Evolutionary conservation across 768 basidiomycete genomes (phyloP).

Genomic region (Tylopilus rubrobrunneus): DNA sequence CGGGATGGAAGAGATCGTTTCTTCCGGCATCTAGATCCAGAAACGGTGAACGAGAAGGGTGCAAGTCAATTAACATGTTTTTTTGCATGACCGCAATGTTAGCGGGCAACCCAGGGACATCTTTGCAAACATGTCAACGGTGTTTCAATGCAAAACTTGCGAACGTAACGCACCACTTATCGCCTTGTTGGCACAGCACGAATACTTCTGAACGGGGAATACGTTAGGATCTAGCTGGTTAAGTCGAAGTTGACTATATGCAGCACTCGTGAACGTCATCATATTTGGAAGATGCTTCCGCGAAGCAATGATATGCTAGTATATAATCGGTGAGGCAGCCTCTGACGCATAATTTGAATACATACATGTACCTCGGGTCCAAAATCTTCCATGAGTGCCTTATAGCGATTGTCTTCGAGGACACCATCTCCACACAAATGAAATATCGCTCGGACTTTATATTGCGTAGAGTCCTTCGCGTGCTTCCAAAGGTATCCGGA

Average conservation of each 20-base stretch:
- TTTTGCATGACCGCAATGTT: constrained; percentile 42
- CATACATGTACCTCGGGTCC: constrained; percentile 57
- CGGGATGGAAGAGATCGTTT: constrained; percentile 31
- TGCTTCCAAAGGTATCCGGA: constrained; percentile 43
- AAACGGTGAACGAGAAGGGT: constrained; percentile 43
- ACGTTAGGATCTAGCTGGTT: constrained; percentile 66
- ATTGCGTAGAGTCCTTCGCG: constrained; percentile 38
- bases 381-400: constrained; percentile 69
- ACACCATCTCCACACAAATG: constrained; percentile 74
- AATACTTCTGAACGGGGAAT: constrained; percentile 66
- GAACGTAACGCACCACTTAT: constrained; percentile 33
- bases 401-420: constrained; percentile 65
- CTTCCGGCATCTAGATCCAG: constrained; percentile 27
- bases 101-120: constrained; percentile 43
- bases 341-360: constrained; percentile 2
- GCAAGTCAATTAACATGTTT: constrained; percentile 40
- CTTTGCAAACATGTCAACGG: constrained; percentile 15
- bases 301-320: constrained; percentile 74
- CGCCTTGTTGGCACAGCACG: constrained; percentile 36
- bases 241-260: constrained; percentile 68
- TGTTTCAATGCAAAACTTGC: not conserved
- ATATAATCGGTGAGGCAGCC: constrained; percentile 1
- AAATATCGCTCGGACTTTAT: constrained; percentile 49
- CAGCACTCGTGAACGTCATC: constrained; percentile 71
- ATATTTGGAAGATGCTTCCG: constrained; percentile 57